Evolutionary conservation across 1,284 basidiomycete genomes (phyloP), one percentile per base, ranked within the genome.

Genomic region (Malassezia furfur): DNA sequence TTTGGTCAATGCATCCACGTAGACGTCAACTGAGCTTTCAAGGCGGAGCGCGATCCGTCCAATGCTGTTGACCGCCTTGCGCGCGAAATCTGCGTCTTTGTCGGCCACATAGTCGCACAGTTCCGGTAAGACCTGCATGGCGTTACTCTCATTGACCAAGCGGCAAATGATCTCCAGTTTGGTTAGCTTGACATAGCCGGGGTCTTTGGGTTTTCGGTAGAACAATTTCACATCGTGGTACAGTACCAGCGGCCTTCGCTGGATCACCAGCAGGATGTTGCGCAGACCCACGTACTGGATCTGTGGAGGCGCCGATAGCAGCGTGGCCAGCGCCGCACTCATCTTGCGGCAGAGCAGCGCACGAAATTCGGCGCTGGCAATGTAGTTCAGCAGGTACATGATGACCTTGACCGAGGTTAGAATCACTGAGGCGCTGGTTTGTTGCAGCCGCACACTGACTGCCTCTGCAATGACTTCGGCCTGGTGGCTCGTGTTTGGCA

Each of bases 131-230:
- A 99, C 87, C 64, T 94, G 89, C 64, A 81, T 82, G 32, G 88
- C 87, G 73, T 96, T 98, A 71, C 88, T 85, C 63, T 91, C 85
- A 45, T 85, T 84, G 12, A 90, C 88, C 22, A 98, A 80, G 15
- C 94, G 83, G 75, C 96, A 94, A 85, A 99, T 96, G 68, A 98
- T 96, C 75, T 98, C 94, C 54, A 99, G 80, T 74, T 99, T 98
- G 50, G 91, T 91, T 35, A 98, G 82, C 76, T 98, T 98, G 77
- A 98, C 90, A 76, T 98, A 99, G 61, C 94, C 90, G 2, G 94
- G 94, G 72, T 98, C 94, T 73, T 96, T 98, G 78, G 98, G 98
- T 77, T 96, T 98, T 85, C 91, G 96, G 78, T 98, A 99, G 78
- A 99, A 98, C 19, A 96, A 90, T 62, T 91, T 88, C 75, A 99